Percentiles rank a stretch among this genome's conserved stretches.
Evolutionary conservation across 2,329 filamentous ascomycete genomes (phyloP).

Genomic region (Trichophaea hybrida): DNA sequence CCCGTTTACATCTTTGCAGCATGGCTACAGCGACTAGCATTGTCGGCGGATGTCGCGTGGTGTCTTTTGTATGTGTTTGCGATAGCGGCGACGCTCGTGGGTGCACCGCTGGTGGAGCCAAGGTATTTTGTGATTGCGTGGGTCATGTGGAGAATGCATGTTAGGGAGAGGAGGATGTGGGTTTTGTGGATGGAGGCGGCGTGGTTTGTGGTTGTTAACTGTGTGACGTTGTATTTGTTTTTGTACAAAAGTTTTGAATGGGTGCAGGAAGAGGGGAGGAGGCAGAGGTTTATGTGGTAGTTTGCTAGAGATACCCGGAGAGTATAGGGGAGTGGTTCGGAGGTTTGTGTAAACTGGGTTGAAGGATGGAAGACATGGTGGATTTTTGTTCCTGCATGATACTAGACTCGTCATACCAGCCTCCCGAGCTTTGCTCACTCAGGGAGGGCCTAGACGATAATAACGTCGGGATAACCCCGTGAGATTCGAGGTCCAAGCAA

Average conservation of each 20-base stretch:
- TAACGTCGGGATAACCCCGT: no score
- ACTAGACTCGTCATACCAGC: no score
- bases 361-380: no score
- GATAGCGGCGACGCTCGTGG: conserved; percentile 64
- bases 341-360: no score
- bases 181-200: conserved; percentile 46
- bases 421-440: no score
- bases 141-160: conserved; percentile 75
- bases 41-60: conserved; percentile 8
- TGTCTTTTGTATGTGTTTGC: conserved; percentile 50
- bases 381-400: no score
- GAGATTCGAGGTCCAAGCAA: no score
- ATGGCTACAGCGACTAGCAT: conserved; percentile 2
- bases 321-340: no score
- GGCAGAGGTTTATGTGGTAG: conserved; percentile 75
- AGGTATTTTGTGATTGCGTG: conserved; percentile 93
- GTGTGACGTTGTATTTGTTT: conserved; percentile 55
- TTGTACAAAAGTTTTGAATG: conserved; percentile 54
- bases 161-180: conserved; percentile 25
- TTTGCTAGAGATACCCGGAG: neutral
- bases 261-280: conserved; percentile 39
- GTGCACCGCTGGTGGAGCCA: conserved; percentile 84
- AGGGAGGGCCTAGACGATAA: no score
- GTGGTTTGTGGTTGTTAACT: conserved; percentile 55
- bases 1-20: conserved; percentile 48